A percentile compares a stretch with the other conserved stretches of the same genome.
Evolutionary conservation across 495 filamentous ascomycete genomes (phyloP).

Genomic region (Cudoniella acicularis): DNA sequence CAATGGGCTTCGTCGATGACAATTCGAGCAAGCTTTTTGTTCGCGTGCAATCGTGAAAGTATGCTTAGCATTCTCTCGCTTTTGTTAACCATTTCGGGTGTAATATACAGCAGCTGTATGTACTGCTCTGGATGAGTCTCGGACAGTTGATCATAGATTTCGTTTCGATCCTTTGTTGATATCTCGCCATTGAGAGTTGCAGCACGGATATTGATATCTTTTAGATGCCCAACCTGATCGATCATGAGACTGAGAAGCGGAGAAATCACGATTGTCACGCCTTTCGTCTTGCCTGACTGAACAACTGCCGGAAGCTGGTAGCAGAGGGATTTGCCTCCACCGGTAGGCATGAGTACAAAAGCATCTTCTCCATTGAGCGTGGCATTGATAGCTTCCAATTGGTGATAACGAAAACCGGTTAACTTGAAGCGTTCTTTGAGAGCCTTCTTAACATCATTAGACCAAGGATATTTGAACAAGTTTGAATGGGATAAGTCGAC

Average conservation of each 20-base stretch:
- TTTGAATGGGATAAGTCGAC: conserved; percentile 26
- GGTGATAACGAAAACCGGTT: conserved; percentile 81
- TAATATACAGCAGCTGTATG: conserved; percentile 87
- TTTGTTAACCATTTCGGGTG: conserved; percentile 92
- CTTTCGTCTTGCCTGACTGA: conserved; percentile 72
- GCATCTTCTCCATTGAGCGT: conserved; percentile 82
- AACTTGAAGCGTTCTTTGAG: conserved; percentile 79
- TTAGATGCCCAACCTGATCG: conserved; percentile 84
- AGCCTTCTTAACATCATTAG: conserved; percentile 72
- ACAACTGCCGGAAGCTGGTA: conserved; percentile 92
- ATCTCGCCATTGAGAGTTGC: conserved; percentile 76
- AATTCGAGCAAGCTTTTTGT: conserved; percentile 73
- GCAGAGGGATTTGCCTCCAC: conserved; percentile 93
- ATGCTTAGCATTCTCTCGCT: conserved; percentile 58
- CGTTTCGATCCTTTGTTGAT: conserved; percentile 44
- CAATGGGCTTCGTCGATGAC: conserved; percentile 99
- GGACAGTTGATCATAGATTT: conserved; percentile 59
- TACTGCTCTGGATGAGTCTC: conserved; percentile 58
- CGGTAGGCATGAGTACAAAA: conserved; percentile 96
- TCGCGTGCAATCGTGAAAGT: conserved; percentile 59
- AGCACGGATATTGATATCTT: conserved; percentile 70
- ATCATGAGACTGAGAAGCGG: conserved; percentile 94
- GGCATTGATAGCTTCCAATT: conserved; percentile 93
- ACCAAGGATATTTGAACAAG: conserved; percentile 65
- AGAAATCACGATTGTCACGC: conserved; percentile 91